Evolutionary conservation across 2,329 filamentous ascomycete species (phyloP), one percentile per base, ranked within the genome.

Genomic region (Apiospora marii): DNA sequence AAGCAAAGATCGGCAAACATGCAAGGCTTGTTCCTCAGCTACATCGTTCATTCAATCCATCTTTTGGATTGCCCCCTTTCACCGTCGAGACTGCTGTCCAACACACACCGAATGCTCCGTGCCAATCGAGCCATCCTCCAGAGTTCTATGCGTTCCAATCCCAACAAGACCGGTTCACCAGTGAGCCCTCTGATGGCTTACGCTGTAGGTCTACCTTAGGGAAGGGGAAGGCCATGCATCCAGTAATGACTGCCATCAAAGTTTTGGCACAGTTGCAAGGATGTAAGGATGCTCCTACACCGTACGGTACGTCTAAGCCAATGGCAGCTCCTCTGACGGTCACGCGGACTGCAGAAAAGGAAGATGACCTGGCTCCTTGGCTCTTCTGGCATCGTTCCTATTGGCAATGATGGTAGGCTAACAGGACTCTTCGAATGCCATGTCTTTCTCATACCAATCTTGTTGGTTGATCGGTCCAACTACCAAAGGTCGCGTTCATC

Each of bases 261-360:
- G 58, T 64, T 64, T 41, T 24, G 58, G 58, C 19, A 24, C 58
- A 41, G 34, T 13, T 22, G 30, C 58, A 64, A 41, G 58, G 58
- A 41, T 64, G 22, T 19, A 58, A 58, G 51, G 53, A 61, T 22
- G 22, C 58, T 41, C 22, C 34, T 41, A 41, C 37, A 41, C 37
- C 37, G 37, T 10, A 10, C 22, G 49, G n/a, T 27, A 13, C n/a
- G 22, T 19, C 58, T n/a, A n/a, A 41, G 58, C 58, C 58, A 64
- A 64, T 64, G 58, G 34, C 58, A 41, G 58, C 30, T 5, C 34
- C 41, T 6, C 58, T 64, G 58, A 12, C 58, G 30, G 58, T 64
- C 58, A 64, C 58, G 58, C 58, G 58, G 58, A 64, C 34, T 41
- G 58, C 30, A 64, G 58, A 64, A 64, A 64, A 64, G 58, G 58